Conservation (phyloP, 1,139 yeast genomes). For the Blastobotrys aristatus region DNA sequence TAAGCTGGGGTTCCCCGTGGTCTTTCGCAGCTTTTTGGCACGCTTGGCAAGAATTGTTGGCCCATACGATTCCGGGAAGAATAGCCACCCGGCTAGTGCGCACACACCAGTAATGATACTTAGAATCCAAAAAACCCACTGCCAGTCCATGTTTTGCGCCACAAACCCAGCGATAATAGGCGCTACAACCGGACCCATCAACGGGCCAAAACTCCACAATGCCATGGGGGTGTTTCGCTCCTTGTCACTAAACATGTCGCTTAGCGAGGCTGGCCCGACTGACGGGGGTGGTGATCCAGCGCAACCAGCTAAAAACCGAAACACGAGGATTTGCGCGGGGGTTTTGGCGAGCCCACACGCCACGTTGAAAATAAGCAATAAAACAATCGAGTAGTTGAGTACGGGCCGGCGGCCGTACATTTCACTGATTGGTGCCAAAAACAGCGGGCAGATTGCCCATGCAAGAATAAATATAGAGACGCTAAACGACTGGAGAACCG, state of each 20-base stretch:
- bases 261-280: conserved; percentile 68
- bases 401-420: conserved; percentile 53
- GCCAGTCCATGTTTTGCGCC: conserved; percentile 45
- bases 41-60: conserved; percentile 49
- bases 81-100: conserved; percentile 42
- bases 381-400: conserved; percentile 46
- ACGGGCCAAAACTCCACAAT: conserved; percentile 53
- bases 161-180: conserved; percentile 56
- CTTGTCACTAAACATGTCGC: conserved; percentile 53
- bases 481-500: conserved; percentile 43
- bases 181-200: conserved; percentile 58
- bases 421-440: conserved; percentile 59
- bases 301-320: conserved; percentile 56
- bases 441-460: conserved; percentile 58
- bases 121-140: conserved; percentile 60
- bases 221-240: conserved; percentile 56
- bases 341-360: conserved; percentile 54
- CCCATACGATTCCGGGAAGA: conserved; percentile 53
- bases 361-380: conserved; percentile 49
- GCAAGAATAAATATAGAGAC: conserved; percentile 58
- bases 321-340: conserved; percentile 51
- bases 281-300: conserved; percentile 64
- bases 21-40: conserved; percentile 43
- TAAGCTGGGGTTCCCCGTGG: conserved; percentile 51
- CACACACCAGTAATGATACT: conserved; percentile 50